Conservation (phyloP, 331 rosid species). For the Rhamnella rubrinervis region DNA sequence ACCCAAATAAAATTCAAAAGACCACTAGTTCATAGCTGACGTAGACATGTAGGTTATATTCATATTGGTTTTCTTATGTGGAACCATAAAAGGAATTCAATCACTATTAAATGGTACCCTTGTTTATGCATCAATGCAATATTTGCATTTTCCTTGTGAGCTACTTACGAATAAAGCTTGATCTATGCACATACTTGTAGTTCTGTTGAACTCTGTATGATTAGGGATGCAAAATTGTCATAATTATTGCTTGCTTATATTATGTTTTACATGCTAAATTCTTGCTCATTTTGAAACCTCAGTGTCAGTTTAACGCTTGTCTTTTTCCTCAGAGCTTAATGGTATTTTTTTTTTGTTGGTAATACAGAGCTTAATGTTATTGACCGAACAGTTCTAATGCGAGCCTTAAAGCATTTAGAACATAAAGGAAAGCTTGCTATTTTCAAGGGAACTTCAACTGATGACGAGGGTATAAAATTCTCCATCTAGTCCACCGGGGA, state of each 20-base stretch:
- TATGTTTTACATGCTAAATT: neutral
- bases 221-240: neutral
- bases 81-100: too few species aligned
- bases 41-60: too few species aligned
- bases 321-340: conserved; percentile 58
- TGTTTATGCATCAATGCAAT: too few species aligned
- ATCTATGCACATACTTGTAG: neutral
- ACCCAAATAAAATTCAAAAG: too few species aligned
- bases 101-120: too few species aligned
- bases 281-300: neutral
- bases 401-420: conserved; percentile 77
- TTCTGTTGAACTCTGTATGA: neutral
- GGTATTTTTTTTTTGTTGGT: too few species aligned
- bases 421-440: conserved; percentile 94
- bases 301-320: neutral
- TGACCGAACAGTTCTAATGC: conserved; percentile 69
- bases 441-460: conserved; percentile 88
- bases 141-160: too few species aligned
- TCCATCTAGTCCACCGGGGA: conserved; percentile 35
- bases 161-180: too few species aligned
- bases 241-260: too few species aligned
- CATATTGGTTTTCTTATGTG: too few species aligned
- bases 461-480: conserved; percentile 92
- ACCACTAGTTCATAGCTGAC: too few species aligned
- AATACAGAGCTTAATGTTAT: too few species aligned